Base-by-base conservation (phyloP, 108 stramenopile species). In the Cylindrotheca fusiformis region DNA sequence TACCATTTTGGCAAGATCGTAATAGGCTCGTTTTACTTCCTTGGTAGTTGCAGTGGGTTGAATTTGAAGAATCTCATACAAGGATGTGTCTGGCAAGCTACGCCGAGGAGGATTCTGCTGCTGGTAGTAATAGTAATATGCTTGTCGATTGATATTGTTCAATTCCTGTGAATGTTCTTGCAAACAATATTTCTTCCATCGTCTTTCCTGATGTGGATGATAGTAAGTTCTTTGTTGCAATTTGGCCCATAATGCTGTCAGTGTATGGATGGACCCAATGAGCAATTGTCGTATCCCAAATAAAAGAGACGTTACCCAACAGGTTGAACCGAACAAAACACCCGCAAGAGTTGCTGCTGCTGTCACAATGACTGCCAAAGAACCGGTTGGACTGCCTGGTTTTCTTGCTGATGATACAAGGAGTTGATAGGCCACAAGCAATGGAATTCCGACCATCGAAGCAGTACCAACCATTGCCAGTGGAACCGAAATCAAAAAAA, bases 1-100 rank as follows among this genome's bases (percentile, higher is more conserved):
- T 47, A 83, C 79, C 58, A 91, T 88, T 25, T 95, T 62, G 50
- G 84, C 79, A 19, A 88, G 73, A 50, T 81, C 83, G 20, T 79
- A 75, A 56, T 70, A 88, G 4, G 83, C 81, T 58, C 79, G 84
- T 53, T 71, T 85, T 44, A 88, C 74, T 3, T 83, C 84, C 32
- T 76, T 46, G 29, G 70, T 70, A 14, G 79, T 51, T 10, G 79
- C 79, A 18, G 55, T 58, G 54, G 63, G 30, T 45, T 52, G 2
- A 2, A 88, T 50, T 48, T 77, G 78, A 3, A 88, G 74, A 19
- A 82, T 53, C 53, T 75, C 30, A 60, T 78, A 88, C 8, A 27
- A 18, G 18, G 55, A 55, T 6, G 26, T 28, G 24, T 55, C 55
- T 28, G 8, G 24, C 22, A 55, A 24, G 27, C 27, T 18, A 5